Base-by-base conservation (phyloP, 225 moss, liverwort and hornwort species). In the Pseudisothecium myosuroides region DNA sequence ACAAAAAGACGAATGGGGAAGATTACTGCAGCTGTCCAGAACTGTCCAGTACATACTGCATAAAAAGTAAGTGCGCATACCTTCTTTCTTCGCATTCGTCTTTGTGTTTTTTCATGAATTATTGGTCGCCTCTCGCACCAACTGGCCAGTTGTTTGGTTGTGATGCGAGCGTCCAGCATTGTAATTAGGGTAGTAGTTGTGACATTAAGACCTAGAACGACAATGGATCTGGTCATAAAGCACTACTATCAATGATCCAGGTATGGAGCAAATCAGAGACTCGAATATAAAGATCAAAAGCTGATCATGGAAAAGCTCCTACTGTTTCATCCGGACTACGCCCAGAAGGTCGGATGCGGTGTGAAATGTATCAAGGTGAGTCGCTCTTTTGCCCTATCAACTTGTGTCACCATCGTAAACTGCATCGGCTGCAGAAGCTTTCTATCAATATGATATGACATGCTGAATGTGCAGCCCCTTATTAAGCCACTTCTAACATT, bases 261-360 rank as follows among this genome's bases (percentile, higher is more conserved):
- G 89, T 98, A 94, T 88, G 32, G 61, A 31, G 86, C 88, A 36
- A 95, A 93, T 56, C 93, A 95, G 41, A 93, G 91, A 85, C 89
- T 98, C 36, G 89, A 83, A 5, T 68, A 56, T 56, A 86, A 80
- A 56, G 91, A 87, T 52, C 90, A 95, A 81, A 92, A 54, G 41
- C 76, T 88, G 85, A 85, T 98, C 49, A 55, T 94, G 81, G 90
- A 98, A 39, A 93, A 92, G 41, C 90, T 97, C 69, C 91, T 97
- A 49, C 78, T 12, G 17, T 92, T 88, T 87, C 98, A 97, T 91
- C 98, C 98, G 39, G 90, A 92, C 45, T 89, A 81, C 66, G 60
- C 29, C 41, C 94, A 89, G 76, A 98, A 98, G 92, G 82, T 96
- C 64, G 97, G 98, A 76, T 94, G 93, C 62, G 98, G 97, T 85